Base-by-base conservation (phyloP, 2,329 filamentous ascomycete genomes). In the Aspergillus hortae region DNA sequence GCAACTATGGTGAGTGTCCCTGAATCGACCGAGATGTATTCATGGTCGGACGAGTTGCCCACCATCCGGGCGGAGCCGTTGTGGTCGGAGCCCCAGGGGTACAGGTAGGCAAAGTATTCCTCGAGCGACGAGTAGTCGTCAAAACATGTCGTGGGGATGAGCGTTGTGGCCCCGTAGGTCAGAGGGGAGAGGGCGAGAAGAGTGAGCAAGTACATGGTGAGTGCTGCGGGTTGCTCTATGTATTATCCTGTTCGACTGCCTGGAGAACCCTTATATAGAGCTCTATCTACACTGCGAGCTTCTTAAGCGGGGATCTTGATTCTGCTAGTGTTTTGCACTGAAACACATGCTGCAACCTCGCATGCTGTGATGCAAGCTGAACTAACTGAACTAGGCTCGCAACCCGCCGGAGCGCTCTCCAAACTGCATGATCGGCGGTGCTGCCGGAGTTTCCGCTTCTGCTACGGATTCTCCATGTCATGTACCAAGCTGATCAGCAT, bases 41-140 rank as follows among this genome's bases (percentile, higher is more conserved):
- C 61, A 46, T 73, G 67, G 57, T 73, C 58, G 7, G 59, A 54
- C 32, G 54, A 58, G 40, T 48, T 56, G 53, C 51, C 55, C 35
- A 55, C 64, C 81, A 83, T 84, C 33, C 79, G 78, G 0, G 81
- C 80, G 0, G 73, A 77, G 38, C 81, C 81, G 60, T 83, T 83
- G 67, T 83, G 80, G 58, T 80, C 77, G 15, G 73, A 77, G 19
- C 80, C 80, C 81, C 80, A 82, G 2, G 79, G 80, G 60, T 84
- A 83, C 56, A 79, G 74, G 66, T 80, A 79, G 48, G 63, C 66
- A 69, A 79, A 83, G 65, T 78, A 71, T 42, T 68, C 45, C 36
- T 70, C 65, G 15, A 72, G 59, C 9, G 54, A 62, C 2, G 62
- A 44, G 42, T 65, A 66, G 41, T 55, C 65, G 53, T 67, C 62